Percentiles rank a stretch among this genome's conserved stretches.
Evolutionary conservation across 2,329 filamentous ascomycete genomes (phyloP).

Genomic region (Metarhizium rileyi): DNA sequence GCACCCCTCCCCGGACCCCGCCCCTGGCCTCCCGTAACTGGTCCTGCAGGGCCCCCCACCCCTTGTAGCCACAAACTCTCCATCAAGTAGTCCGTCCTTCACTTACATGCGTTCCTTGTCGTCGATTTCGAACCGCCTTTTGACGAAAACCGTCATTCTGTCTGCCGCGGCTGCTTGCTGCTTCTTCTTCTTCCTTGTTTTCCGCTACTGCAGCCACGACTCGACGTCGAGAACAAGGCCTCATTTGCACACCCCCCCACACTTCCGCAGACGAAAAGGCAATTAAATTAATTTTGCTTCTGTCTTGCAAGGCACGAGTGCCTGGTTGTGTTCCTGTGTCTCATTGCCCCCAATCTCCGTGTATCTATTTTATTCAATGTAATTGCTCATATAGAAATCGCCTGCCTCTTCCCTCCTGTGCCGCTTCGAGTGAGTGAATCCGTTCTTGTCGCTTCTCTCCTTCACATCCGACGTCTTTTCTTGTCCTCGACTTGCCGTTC

Average conservation of each 20-base stretch:
- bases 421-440: background rate
- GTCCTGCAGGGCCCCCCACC: conserved; percentile 4
- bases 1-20: background rate
- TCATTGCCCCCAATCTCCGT: background rate
- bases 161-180: too few species aligned
- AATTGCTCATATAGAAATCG: background rate
- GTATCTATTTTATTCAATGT: background rate
- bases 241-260: background rate
- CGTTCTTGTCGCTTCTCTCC: background rate
- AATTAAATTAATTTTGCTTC: conserved; percentile 4
- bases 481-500: background rate
- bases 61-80: conserved; percentile 3
- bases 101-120: conserved; percentile 1
- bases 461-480: too few species aligned
- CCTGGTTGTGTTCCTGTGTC: background rate
- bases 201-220: conserved; percentile 1
- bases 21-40: conserved; percentile 4
- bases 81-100: background rate
- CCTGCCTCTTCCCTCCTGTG: background rate
- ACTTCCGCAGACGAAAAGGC: background rate
- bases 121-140: background rate
- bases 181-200: too few species aligned
- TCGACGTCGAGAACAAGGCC: background rate
- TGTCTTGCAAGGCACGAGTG: conserved; percentile 1
- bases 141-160: background rate